Evolutionary conservation across 306 rosid genomes (phyloP), one percentile per base, ranked within the genome.

Genomic region (Bauhinia variegata): DNA sequence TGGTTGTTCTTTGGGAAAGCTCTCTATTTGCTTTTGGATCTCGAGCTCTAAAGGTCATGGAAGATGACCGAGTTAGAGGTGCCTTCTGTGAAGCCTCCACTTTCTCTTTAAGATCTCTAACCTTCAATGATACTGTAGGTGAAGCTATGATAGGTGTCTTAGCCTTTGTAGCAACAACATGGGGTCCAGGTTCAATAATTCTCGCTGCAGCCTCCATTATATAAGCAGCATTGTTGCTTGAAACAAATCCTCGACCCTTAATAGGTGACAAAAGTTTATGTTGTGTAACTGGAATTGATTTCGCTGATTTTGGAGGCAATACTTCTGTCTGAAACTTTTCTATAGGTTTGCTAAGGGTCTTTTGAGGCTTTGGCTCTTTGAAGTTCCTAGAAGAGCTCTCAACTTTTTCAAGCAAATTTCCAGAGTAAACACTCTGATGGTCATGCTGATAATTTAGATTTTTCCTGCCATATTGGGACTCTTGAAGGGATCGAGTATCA

Each of bases 121-220:
- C 91, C 72, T 87, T 93, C 81, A 89, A 56, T 59, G 95, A 89
- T 19, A 60, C 79, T 12, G 86, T 50, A 12, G 98, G 81, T 65
- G 96, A 81, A 18, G 85, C 78, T 43, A 75, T 62, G 23, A 53
- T 28, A 70, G 91, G 82, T 73, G 79, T 54, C 78, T 77, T 89
- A 55, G 78, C 63, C 76, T 82, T 89, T 65, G 78, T 48, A 51
- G 80, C 65, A 62, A 81, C 66, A 69, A 68, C 28, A 23, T 23
- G 89, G 49, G 91, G 75, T 60, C 87, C 88, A 67, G 84, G 87
- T 46, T 89, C 97, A 59, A 93, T 84, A 19, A 93, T 93, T 83
- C 84, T 93, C 49, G 95, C 91, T 2, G 98, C 98, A 74, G 96
- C 97, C 82, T 93, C 97, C 97, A 93, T 93, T 64, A 93, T 86